Base-by-base conservation (phyloP, 176 grass and related monocot species). In the Cenchrus fungigraminus region DNA sequence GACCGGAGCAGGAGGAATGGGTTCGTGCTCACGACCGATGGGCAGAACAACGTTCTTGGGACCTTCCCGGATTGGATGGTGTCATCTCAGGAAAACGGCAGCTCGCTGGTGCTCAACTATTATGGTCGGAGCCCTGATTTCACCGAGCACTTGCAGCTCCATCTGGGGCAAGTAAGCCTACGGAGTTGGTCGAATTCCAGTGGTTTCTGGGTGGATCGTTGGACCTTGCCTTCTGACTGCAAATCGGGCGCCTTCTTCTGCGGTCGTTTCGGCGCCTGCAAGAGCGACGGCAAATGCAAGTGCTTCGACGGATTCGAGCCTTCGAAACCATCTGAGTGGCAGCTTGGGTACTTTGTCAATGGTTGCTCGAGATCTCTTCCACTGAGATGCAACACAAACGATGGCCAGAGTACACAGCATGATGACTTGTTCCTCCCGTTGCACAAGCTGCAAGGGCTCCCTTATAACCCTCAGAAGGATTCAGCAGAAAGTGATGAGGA, bases 311-410 rank as follows among this genome's bases (percentile, higher is more conserved):
- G 83, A 4, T 92, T 90, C 44, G 53, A 32, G 71, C 79, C 79
- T 4, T 37, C 52, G 1, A 71, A 85, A 6, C 62, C 67, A 4
- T 17, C 46, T 0, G 67, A 85, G 46, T 89, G 76, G 85, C 40
- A 50, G 29, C 52, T n/a, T 11, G 69, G 86, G 37, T 81, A 88
- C 57, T 82, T 73, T 22, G 81, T 79, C 46, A 32, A 29, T 2
- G 90, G 86, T 14, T 92, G 90, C 82, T 78, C 82, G 4, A 92
- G 90, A 65, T 86, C 78, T 72, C 63, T 82, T 5, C 71, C 87
- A 8, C 74, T 93, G 88, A 81, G 64, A 56, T 93, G 91, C 50
- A 50, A 15, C 0, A 2, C 6, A 4, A 17, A 19, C 3, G 0
- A 3, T 19, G 28, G 72, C 13, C 22, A 29, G 71, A 16, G 37